These are phyloP conservation scores for Alternaria triticina DNA, from an alignment of 2,329 filamentous ascomycete genomes.

Conservation along the genomic window DNA sequence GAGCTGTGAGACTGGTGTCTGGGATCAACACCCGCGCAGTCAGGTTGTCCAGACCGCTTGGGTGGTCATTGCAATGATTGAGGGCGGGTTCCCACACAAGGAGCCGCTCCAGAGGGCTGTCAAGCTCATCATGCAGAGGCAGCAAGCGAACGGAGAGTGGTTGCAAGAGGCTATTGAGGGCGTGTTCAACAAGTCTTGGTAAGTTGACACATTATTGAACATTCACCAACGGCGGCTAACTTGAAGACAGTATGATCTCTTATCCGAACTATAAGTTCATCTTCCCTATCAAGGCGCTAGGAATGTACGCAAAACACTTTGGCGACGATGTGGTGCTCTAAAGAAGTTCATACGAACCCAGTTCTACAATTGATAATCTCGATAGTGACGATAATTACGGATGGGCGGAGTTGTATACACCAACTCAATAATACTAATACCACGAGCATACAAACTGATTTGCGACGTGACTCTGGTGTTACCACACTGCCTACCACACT, in stretches of 20 bases:
- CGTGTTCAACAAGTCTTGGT: conserved; percentile 98
- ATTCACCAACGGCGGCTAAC: conserved; percentile 11
- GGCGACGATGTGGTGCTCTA: conserved; percentile 35
- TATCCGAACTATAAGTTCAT: conserved; percentile 99
- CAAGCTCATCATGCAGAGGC: conserved; percentile 80
- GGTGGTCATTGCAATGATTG: conserved; percentile 81
- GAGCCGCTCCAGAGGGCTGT: conserved; percentile 76
- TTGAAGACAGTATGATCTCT: conserved; percentile 78
- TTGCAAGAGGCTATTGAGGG: conserved; percentile 94
- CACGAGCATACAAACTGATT: background rate
- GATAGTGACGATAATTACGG: background rate
- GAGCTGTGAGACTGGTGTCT: conserved; percentile 78
- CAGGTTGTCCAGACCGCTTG: conserved; percentile 96
- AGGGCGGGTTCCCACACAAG: conserved; percentile 79
- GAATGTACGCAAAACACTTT: conserved; percentile 72
- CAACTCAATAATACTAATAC: background rate
- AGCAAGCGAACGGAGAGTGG: conserved; percentile 92
- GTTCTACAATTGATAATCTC: background rate
- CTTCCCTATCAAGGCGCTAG: conserved; percentile 91
- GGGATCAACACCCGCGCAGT: conserved; percentile 76
- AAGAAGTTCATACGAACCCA: background rate
- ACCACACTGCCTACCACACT: background rate
- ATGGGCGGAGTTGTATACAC: background rate
- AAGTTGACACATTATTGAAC: conserved; percentile 43
- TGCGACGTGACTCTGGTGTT: background rate